Evolutionary conservation across 208 protist species (phyloP).

Genomic region (Wallacemonas rigidus): DNA sequence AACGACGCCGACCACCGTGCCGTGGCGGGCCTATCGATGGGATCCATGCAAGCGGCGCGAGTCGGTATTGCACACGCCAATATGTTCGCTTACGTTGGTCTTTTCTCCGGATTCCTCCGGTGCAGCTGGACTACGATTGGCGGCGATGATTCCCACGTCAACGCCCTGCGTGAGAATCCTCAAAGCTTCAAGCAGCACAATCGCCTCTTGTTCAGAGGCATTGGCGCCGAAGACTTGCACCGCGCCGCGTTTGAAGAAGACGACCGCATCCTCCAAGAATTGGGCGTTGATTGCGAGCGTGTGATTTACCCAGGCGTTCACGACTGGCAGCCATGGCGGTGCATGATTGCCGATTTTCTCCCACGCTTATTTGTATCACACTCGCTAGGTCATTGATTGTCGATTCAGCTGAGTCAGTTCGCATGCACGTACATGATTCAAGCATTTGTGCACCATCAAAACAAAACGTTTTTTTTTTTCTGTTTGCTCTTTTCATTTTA

Average conservation of each 20-base stretch:
- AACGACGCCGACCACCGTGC: conserved; percentile 27
- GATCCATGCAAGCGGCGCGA: conserved; percentile 28
- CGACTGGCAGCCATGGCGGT: conserved; percentile 42
- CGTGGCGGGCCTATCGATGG: conserved; percentile 38
- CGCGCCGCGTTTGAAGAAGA: conserved; percentile 18
- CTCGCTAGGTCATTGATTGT: neutral
- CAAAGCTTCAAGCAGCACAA: conserved; percentile 26
- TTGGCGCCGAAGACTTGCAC: conserved; percentile 23
- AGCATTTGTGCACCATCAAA: neutral
- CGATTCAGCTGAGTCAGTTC: neutral
- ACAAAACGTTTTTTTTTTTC: conserved; percentile 4
- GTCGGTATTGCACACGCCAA: conserved; percentile 26
- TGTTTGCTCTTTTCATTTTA: conserved; percentile 10
- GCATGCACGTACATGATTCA: neutral
- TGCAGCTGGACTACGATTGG: conserved; percentile 19
- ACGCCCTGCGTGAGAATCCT: conserved; percentile 20
- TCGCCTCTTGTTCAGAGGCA: conserved; percentile 25
- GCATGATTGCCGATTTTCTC: conserved; percentile 29
- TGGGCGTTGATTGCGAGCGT: conserved; percentile 27
- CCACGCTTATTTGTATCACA: conserved; percentile 21
- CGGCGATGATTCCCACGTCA: conserved; percentile 26
- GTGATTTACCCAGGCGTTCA: conserved; percentile 32
- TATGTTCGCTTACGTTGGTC: conserved; percentile 30
- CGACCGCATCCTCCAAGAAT: conserved; percentile 24
- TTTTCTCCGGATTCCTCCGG: conserved; percentile 36